Base-by-base conservation (phyloP, 805 yeast species). In the Saturnispora gosingensis region DNA sequence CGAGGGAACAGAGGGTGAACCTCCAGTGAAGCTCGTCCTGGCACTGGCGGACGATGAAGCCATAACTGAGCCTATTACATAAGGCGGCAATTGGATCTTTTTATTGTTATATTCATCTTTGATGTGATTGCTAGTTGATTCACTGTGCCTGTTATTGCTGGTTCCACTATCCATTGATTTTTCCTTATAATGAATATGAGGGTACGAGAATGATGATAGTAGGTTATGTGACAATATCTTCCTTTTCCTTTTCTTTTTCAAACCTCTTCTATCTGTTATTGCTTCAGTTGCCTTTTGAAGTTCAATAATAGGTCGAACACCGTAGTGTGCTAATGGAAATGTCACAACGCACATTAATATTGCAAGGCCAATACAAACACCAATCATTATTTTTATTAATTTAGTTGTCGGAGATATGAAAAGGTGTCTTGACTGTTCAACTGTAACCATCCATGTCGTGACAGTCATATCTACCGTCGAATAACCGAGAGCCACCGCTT, bases 271-370 rank as follows among this genome's bases (percentile, higher is more conserved):
- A 46, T 70, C 67, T 5, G 82, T 77, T 28, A 82, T 78, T 24
- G 77, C 78, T 62, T 88, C 96, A 0, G 96, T 87, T 0, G 95
- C 96, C 55, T 81, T 80, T 60, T 85, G 88, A 43, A 89, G 72
- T 53, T 82, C 76, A 43, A 87, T 76, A 53, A 89, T 88, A 0
- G 97, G 97, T 56, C 85, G 68, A 5, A 88, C 90, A 35, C 90
- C 88, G 72, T 82, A 85, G 53, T 86, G 88, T 0, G 96, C 88
- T 50, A 89, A 66, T 5, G 93, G 90, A 63, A 88, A 77, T 1
- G 96, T 87, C n/a, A 86, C 63, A 1, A 86, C 54, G 57, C 86
- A 80, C 72, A 88, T 80, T 55, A 84, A 76, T 0, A 72, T 86
- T 3, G 93, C 93, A 20, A 85, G 79, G 1, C 86, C 95, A 38